phyloP scores from a whole-genome alignment of 768 basidiomycete species.

The Agrocybe praecox region DNA sequence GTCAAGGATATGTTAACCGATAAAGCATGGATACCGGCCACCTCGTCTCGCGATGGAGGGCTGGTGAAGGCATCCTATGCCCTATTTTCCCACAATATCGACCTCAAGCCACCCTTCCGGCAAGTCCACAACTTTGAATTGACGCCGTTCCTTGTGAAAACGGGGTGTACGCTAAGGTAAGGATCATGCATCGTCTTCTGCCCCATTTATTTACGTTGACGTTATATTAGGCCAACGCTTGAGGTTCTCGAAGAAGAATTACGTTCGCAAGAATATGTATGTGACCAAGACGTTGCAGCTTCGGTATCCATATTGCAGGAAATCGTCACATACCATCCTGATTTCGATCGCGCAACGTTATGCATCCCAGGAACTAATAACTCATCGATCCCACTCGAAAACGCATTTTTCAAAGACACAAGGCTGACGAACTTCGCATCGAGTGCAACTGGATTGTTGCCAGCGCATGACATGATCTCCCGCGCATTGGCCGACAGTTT shows the following conservation, averaged over 20 bases:
- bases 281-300: background rate
- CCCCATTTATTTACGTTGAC: background rate
- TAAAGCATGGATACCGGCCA: background rate
- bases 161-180: conserved; percentile 14
- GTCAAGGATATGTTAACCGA: background rate
- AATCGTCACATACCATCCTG: conserved; percentile 3
- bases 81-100: conserved; percentile 6
- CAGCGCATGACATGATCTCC: conserved; percentile 14
- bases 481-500: conserved; percentile 10
- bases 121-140: conserved; percentile 3
- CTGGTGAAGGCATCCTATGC: conserved; percentile 5
- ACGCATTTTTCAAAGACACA: conserved; percentile 12
- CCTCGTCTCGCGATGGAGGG: background rate
- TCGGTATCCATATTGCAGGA: conserved; percentile 10
- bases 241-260: conserved; percentile 6
- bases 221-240: conserved; percentile 8
- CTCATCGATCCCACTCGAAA: conserved; percentile 1
- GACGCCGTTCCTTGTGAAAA: background rate
- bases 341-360: background rate
- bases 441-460: background rate
- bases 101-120: conserved; percentile 12
- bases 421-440: background rate
- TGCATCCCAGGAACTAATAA: conserved; percentile 5
- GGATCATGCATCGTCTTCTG: background rate
- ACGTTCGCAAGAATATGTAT: background rate